phyloP scores from a whole-genome alignment of 345 rosid genomes.

The Carallia brachiata region DNA sequence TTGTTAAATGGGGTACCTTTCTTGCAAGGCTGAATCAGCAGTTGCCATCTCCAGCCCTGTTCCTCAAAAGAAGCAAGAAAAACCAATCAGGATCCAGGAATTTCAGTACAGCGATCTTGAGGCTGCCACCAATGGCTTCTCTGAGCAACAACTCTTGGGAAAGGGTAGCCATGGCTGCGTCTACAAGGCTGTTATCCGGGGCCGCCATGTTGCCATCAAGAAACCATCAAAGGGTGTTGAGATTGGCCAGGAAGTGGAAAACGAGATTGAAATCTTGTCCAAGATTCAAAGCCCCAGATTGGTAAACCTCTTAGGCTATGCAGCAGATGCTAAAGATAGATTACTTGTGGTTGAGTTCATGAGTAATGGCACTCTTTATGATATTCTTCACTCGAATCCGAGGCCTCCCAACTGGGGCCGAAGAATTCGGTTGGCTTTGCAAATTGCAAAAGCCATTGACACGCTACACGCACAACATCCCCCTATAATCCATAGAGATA shows the following conservation, averaged over 20 bases:
- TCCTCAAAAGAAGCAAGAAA: conserved; percentile 32
- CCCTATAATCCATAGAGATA: conserved; percentile 83
- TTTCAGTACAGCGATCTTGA: conserved; percentile 84
- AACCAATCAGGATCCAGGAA: conserved; percentile 72
- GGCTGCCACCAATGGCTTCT: conserved; percentile 91
- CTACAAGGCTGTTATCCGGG: conserved; percentile 83
- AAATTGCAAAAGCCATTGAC: conserved; percentile 78
- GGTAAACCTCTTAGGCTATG: conserved; percentile 86
- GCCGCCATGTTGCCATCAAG: conserved; percentile 89
- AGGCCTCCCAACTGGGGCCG: conserved; percentile 73
- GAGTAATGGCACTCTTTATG: conserved; percentile 91
- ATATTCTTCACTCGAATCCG: conserved; percentile 70
- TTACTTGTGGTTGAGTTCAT: conserved; percentile 87
- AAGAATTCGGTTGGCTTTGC: conserved; percentile 73
- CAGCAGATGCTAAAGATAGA: conserved; percentile 66
- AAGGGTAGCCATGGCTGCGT: conserved; percentile 97
- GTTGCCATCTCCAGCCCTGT: conserved; percentile 27
- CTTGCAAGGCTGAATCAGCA: conserved; percentile 77
- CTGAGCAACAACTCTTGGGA: conserved; percentile 70
- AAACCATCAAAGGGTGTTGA: conserved; percentile 68
- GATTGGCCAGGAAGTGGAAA: conserved; percentile 64
- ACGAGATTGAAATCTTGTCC: conserved; percentile 94
- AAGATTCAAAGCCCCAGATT: conserved; percentile 81
- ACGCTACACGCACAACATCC: conserved; percentile 74
- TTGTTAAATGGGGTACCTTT: conserved; percentile 70